These are phyloP conservation scores for Quercus cerris DNA, from an alignment of 306 rosid genomes.

Conservation along the genomic window DNA sequence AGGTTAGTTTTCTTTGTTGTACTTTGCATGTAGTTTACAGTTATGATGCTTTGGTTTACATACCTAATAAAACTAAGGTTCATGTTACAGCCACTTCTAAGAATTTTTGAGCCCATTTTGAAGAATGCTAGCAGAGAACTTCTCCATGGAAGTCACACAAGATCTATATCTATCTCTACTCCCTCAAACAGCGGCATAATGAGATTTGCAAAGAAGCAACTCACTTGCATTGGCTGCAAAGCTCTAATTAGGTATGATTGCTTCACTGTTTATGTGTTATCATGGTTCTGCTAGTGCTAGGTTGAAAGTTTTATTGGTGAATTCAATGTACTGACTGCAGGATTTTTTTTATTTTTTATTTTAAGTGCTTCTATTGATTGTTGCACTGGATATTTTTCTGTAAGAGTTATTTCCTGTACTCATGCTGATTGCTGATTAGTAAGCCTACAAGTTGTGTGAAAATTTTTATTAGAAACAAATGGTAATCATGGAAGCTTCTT, in stretches of 20 bases:
- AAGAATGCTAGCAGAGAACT: slow-evolving; percentile 97
- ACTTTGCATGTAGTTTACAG: slow-evolving; percentile 4
- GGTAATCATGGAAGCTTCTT: neutral
- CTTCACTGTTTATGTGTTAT: neutral
- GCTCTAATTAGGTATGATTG: slow-evolving; percentile 76
- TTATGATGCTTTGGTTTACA: slow-evolving; percentile 12
- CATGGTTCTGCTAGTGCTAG: slow-evolving; percentile 8
- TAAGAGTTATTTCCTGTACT: neutral
- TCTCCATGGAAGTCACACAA: slow-evolving; percentile 93
- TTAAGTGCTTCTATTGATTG: neutral
- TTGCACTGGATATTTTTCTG: neutral
- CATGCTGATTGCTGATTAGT: neutral
- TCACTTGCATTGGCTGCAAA: slow-evolving; percentile 90
- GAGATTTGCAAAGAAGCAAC: slow-evolving; percentile 89
- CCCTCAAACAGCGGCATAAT: slow-evolving; percentile 90
- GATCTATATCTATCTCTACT: slow-evolving; percentile 90
- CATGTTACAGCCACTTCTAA: slow-evolving; percentile 80
- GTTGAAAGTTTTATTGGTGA: slow-evolving; percentile 10
- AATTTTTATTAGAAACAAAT: neutral
- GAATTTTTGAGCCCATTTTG: slow-evolving; percentile 95
- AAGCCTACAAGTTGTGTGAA: neutral
- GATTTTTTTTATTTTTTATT: neutral
- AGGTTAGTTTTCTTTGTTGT: slow-evolving; percentile 46
- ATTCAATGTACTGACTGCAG: neutral
- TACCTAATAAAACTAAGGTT: slow-evolving; percentile 14